Base-by-base conservation (phyloP, 805 yeast genomes). In the Geotrichum ghanense region DNA sequence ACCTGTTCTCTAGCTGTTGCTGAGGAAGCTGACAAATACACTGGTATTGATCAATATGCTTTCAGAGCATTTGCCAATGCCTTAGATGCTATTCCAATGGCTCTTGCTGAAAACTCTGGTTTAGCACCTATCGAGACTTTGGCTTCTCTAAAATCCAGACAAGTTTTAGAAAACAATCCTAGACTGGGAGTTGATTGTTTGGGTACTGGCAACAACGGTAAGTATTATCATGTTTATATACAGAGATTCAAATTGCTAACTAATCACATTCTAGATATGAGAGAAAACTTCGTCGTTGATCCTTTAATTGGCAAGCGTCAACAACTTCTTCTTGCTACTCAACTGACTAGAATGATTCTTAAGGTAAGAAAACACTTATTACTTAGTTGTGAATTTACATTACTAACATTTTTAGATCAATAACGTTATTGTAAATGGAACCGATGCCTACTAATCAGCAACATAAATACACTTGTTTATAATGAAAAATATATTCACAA, bases 261-360 rank as follows among this genome's bases (percentile, higher is more conserved):
- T 25, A 25, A 25, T 14, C 9, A 9, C 14, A 9, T 25, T 9
- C 14, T 31, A 31, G 94, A 92, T 65, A 92, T 92, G 98, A 84
- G 81, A 62, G 87, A 88, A 59, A 71, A 84, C 59, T 92, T 90
- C 64, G 95, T 92, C 43, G 88, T 92, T 56, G 98, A 92, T 66
- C 97, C 99, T 47, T 78, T 87, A 63, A 89, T 92, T 57, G 97
- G 98, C 60, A 92, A 92, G 74, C 88, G 86, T 65, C 97, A 92
- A 67, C 99, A 92, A 69, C 75, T 92, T 55, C 69, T 86, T 62
- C 74, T 92, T 64, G 98, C 98, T 43, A 92, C 99, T 12, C 99
- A 92, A 70, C 75, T 92, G 63, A 88, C 97, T 48, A 79, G 98
- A 70, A 92, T 92, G 98, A 88, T 92, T 52, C 75, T 92, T 62